Conservation (phyloP, 495 filamentous ascomycete genomes). For the Talaromyces adpressus region DNA sequence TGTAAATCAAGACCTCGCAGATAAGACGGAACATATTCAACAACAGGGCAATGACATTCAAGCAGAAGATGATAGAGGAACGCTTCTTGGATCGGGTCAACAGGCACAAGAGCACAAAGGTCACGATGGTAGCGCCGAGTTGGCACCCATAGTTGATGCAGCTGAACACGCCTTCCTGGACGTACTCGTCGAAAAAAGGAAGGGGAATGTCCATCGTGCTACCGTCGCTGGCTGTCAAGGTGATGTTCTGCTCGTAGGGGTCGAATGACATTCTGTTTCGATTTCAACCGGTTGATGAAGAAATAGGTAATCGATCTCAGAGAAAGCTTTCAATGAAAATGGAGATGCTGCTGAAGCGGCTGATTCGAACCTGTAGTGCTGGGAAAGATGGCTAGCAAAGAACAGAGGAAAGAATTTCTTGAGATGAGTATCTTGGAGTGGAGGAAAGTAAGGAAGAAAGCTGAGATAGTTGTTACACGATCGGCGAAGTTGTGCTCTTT, state of each 20-base stretch:
- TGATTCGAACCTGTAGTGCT: too few species aligned
- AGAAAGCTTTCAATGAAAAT: background rate
- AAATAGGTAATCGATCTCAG: background rate
- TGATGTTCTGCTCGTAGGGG: slow-evolving; percentile 52
- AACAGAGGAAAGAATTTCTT: background rate
- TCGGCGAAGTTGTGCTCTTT: background rate
- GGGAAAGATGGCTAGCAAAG: background rate
- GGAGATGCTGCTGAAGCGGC: background rate
- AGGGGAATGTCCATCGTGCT: slow-evolving; percentile 43
- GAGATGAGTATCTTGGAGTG: background rate
- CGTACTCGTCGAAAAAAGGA: slow-evolving; percentile 37
- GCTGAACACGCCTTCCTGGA: slow-evolving; percentile 43
- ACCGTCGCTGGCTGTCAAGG: slow-evolving; percentile 44
- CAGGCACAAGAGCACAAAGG: slow-evolving; percentile 58
- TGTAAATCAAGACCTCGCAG: slow-evolving; percentile 51
- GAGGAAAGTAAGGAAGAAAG: background rate
- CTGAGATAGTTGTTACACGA: background rate
- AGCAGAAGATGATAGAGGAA: slow-evolving; percentile 49
- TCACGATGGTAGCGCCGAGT: slow-evolving; percentile 63
- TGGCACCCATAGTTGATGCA: slow-evolving; percentile 67
- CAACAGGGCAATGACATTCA: slow-evolving; percentile 55
- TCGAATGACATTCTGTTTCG: slow-evolving; percentile 38
- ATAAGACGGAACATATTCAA: slow-evolving; percentile 56
- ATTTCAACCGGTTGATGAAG: background rate
- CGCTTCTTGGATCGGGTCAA: slow-evolving; percentile 59